Evolutionary conservation across 116 monocot species (phyloP).

Genomic region (Cymodocea nodosa): DNA sequence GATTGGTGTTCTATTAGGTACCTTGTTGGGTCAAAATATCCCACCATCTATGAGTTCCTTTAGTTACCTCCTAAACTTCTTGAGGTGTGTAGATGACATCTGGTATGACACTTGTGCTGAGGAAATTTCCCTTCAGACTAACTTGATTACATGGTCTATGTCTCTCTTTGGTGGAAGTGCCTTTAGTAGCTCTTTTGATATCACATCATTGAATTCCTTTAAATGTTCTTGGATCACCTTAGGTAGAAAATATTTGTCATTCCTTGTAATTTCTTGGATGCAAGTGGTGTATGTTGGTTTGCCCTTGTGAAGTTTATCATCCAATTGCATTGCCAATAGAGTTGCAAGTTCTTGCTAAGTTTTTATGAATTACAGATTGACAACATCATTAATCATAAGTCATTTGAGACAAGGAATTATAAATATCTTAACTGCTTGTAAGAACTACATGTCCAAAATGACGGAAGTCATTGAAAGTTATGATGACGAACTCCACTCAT

Average conservation of each 20-base stretch:
- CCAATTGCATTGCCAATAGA: too few relatives aligned
- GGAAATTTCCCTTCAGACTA: neutral
- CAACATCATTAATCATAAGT: too few relatives aligned
- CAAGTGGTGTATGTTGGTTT: neutral
- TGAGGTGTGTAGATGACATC: neutral
- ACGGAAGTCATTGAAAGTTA: too few relatives aligned
- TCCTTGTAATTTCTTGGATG: too few relatives aligned
- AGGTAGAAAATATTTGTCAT: too few relatives aligned
- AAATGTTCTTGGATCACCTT: neutral
- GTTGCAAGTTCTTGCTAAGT: too few relatives aligned
- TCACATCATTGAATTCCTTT: neutral
- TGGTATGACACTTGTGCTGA: neutral
- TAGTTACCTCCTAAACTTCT: neutral
- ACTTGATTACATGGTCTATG: neutral
- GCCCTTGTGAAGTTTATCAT: neutral
- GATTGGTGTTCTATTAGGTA: neutral
- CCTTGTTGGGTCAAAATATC: neutral
- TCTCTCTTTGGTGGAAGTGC: neutral
- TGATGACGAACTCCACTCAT: too few relatives aligned
- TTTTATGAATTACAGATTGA: too few relatives aligned
- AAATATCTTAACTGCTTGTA: too few relatives aligned
- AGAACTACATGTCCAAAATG: too few relatives aligned
- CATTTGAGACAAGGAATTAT: too few relatives aligned
- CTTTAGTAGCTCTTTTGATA: neutral
- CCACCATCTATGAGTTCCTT: neutral